A percentile compares a stretch with the other conserved stretches of the same genome.
Conservation (phyloP, 1,139 yeast genomes). For the Komagataea norvegica region DNA sequence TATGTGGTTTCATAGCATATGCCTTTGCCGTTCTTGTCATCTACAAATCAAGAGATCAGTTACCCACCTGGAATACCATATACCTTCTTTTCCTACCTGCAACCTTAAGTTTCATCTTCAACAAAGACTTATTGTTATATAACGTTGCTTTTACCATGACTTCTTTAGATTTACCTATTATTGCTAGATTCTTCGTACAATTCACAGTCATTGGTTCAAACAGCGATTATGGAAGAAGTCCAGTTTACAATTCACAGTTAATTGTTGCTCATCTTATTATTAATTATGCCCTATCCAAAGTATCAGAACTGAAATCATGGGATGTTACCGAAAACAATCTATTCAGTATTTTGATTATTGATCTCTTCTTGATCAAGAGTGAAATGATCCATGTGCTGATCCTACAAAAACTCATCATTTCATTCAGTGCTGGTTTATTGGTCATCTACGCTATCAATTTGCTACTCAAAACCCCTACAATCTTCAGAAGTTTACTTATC, state of each 20-base stretch:
- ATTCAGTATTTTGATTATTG: conserved; percentile 33
- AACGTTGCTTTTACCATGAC: conserved; percentile 22
- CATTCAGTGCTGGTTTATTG: conserved; percentile 26
- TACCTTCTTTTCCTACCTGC: conserved; percentile 23
- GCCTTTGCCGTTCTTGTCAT: conserved; percentile 19
- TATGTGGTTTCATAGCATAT: conserved; percentile 21
- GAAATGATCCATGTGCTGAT: conserved; percentile 25
- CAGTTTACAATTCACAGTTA: conserved; percentile 18
- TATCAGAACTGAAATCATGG: conserved; percentile 33
- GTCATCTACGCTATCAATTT: conserved; percentile 24
- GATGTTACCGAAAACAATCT: conserved; percentile 33
- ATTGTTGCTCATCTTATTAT: conserved; percentile 25
- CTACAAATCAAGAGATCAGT: conserved; percentile 4
- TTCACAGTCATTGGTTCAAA: conserved; percentile 22
- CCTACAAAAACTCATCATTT: conserved; percentile 29
- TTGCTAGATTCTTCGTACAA: conserved; percentile 21
- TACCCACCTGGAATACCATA: conserved; percentile 24
- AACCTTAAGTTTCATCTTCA: conserved; percentile 15
- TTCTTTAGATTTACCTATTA: conserved; percentile 19
- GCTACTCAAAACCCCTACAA: conserved; percentile 11
- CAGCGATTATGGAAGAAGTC: conserved; percentile 13
- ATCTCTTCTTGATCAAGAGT: conserved; percentile 28
- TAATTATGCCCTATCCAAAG: conserved; percentile 23
- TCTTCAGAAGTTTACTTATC: conserved; percentile 15
- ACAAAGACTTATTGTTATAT: conserved; percentile 20